Evolutionary conservation across 192 early-diverging fungal species (phyloP), one percentile per base, ranked within the genome.

Genomic region (Gaertneriomyces sp.): DNA sequence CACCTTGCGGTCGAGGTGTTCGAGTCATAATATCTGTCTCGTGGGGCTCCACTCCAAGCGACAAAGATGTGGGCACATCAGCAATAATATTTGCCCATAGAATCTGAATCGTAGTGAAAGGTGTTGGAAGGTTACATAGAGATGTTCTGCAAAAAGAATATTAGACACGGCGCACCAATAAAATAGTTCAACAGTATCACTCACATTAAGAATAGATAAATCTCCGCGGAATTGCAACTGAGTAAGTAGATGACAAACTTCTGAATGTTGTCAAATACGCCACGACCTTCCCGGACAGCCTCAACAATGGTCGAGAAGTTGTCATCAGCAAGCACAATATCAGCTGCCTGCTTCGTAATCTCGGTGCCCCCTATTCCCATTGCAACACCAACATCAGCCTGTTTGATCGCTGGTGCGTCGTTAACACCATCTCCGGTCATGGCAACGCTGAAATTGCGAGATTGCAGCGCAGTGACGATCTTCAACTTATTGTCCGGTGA

Each of bases 31-130:
- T 83, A 63, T 89, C 88, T 38, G 68, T 72, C 76, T 98, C 95
- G 8, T 83, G 83, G 20, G 89, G 89, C 60, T 98, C 96, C 40
- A 96, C 79, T 45, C 94, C 94, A 53, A 98, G 80, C 8, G 93
- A 91, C 80, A 97, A 87, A 1, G 96, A 93, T 43, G 96, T 95
- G 41, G 96, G 96, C 17, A 97, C 87, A 79, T 97, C 95, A 55
- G 95, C 94, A 72, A 97, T 93, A 46, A 98, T 96, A 74, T 98
- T 98, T 5, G 95, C 94, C 90, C 90, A 94, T 51, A 97, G 77
- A 76, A 97, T 95, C 87, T 93, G 90, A 47, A 94, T 95, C 0
- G 88, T 92, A 1, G 93, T 90, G 58, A 96, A 94, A 0, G 95
- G 95, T 40, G 90, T 69, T 1, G 88, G 86, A n/a, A 91, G 73